A percentile compares a stretch with the other conserved stretches of the same genome.
Evolutionary conservation across 306 rosid species (phyloP).

Genomic region (apple (Malus domestica)): DNA sequence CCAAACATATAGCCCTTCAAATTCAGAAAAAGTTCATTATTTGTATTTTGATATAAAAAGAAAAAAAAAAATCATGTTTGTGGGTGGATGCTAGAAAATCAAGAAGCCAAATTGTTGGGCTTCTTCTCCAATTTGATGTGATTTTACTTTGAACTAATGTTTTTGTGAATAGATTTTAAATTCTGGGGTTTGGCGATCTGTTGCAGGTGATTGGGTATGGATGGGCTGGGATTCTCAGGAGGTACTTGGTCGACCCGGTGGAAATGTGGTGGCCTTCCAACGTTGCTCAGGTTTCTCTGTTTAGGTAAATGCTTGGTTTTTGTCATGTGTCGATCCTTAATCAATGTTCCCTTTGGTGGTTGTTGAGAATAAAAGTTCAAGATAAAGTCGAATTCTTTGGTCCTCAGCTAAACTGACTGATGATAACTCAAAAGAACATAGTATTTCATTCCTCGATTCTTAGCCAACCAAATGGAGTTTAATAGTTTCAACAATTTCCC

Average conservation of each 20-base stretch:
- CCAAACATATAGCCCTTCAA: neutral
- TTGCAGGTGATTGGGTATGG: slow-evolving; percentile 93
- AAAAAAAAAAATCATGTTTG: neutral
- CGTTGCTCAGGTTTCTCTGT: slow-evolving; percentile 96
- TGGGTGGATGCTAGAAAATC: neutral
- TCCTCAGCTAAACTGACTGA: neutral
- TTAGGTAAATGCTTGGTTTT: slow-evolving; percentile 43
- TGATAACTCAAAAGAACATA: neutral
- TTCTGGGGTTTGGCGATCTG: neutral
- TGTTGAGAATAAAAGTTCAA: neutral
- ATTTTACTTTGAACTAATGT: neutral
- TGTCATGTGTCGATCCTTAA: neutral
- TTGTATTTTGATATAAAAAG: neutral
- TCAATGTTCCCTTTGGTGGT: slow-evolving; percentile 2
- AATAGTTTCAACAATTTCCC: neutral
- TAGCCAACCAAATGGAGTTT: slow-evolving; percentile 8
- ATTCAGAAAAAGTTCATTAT: neutral
- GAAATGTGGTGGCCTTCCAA: slow-evolving; percentile 99
- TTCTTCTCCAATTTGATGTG: neutral
- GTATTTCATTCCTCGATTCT: neutral
- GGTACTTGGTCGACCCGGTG: slow-evolving; percentile 90
- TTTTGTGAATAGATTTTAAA: neutral
- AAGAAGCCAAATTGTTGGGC: neutral
- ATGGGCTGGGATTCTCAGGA: slow-evolving; percentile 97
- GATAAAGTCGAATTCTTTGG: neutral